Conservation (phyloP, 1,284 basidiomycete genomes). For the Volvariella surrecta region DNA sequence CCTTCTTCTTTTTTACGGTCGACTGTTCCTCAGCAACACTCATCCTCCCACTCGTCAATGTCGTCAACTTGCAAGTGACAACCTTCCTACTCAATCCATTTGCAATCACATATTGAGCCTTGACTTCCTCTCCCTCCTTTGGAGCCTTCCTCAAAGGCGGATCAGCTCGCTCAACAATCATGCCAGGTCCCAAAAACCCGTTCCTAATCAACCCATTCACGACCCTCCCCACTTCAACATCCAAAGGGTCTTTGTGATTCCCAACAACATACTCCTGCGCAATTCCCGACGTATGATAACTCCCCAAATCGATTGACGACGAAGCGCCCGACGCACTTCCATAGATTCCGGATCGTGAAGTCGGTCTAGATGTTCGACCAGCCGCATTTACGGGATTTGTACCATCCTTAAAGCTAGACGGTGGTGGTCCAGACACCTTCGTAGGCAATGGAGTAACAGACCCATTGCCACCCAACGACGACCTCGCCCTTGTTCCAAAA, state of each 20-base stretch:
- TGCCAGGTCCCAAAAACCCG: too few relatives aligned
- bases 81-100: conserved; percentile 64
- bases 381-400: conserved; percentile 28
- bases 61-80: conserved; percentile 74
- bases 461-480: too few relatives aligned
- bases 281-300: too few relatives aligned
- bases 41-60: conserved; percentile 55
- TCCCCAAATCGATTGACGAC: too few relatives aligned
- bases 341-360: conserved; percentile 52
- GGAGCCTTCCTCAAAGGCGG: conserved; percentile 58
- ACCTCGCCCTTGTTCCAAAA: too few relatives aligned
- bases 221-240: conserved; percentile 67
- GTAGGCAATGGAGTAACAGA: too few relatives aligned
- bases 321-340: conserved; percentile 48
- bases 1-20: conserved; percentile 71
- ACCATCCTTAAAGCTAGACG: conserved; percentile 67
- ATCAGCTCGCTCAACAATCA: conserved; percentile 74
- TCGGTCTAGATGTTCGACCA: conserved; percentile 57
- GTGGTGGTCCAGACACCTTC: conserved; percentile 47
- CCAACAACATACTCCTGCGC: conserved; percentile 58
- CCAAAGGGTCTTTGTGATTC: conserved; percentile 73
- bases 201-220: conserved; percentile 69
- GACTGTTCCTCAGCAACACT: conserved; percentile 38
- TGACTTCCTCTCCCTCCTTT: conserved; percentile 70
- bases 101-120: conserved; percentile 77